Evolutionary conservation across 1,139 yeast species (phyloP), one percentile per base, ranked within the genome.

Genomic region (Taphrina pruni): DNA sequence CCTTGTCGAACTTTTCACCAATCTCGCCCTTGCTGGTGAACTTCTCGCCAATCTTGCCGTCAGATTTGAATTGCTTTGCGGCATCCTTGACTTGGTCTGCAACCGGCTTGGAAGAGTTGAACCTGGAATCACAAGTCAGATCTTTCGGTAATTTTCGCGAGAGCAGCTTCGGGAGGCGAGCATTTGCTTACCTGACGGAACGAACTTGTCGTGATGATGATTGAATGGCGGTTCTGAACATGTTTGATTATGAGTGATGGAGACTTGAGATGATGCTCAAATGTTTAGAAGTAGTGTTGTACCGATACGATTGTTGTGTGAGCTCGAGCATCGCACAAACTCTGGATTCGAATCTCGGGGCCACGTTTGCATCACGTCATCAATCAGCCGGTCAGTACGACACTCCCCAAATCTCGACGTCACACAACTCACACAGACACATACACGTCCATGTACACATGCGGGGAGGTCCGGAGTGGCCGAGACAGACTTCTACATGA

Each of bases 31-130:
- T 43, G 50, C 54, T 32, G 21, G 57, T 58, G 69, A 65, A 65
- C n/a, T 65, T 57, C 6, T 39, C 20, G n/a, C 69, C 69, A 50
- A 65, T 57, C 38, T 41, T 57, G 26, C 69, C 69, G 20, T 65
- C 69, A 5, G 64, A 54, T 64, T 65, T 51, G 64, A 65, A 65
- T 8, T 38, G 48, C 52, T 57, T 65, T 51, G 69, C 69, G 45
- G 61, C 55, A n/a, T 64, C 67, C 50, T 52, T 52, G 55, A 64
- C 61, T 32, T 46, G 50, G 12, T 56, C 64, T 36, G 55, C 55
- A 61, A 56, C 43, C 6, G 58, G 51, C 58, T 61, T 50, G 52
- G 32, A 32, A 17, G 61, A 43, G 55, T 56, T 36, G 61, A 26
- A 55, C 32, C 67, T 52, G 48, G 35, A 11, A n/a, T 32, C 11